Conservation (phyloP, 192 early-diverging fungal species). For the Umbelopsis isabellina region DNA sequence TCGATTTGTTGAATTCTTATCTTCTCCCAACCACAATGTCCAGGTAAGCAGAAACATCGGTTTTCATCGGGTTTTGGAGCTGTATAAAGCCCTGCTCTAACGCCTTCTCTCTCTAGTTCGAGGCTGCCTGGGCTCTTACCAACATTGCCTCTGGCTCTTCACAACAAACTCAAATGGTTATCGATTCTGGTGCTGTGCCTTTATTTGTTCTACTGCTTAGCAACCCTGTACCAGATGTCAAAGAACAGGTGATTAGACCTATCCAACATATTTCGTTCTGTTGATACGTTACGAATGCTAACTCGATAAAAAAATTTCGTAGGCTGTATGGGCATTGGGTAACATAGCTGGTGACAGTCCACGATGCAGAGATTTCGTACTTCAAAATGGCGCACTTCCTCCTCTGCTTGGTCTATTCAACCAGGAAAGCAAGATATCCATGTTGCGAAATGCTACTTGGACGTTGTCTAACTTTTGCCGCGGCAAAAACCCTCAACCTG, state of each 20-base stretch:
- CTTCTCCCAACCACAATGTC: constrained; percentile 38
- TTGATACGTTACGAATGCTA: background rate
- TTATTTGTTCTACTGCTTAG: constrained; percentile 46
- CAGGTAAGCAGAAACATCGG: constrained; percentile 28
- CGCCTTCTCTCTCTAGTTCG: constrained; percentile 41
- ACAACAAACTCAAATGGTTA: constrained; percentile 47
- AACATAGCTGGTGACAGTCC: constrained; percentile 56
- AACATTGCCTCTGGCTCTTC: constrained; percentile 54
- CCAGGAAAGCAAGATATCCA: constrained; percentile 49
- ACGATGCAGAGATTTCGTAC: constrained; percentile 45
- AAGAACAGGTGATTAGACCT: constrained; percentile 41
- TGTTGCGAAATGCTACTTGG: constrained; percentile 81
- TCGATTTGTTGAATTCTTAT: constrained; percentile 53
- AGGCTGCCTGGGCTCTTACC: constrained; percentile 60
- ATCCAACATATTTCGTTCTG: background rate
- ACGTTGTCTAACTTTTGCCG: constrained; percentile 82
- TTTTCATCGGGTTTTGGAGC: background rate
- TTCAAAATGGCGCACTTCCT: constrained; percentile 36
- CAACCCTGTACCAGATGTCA: constrained; percentile 39
- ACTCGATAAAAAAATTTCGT: background rate
- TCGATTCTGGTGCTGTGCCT: constrained; percentile 52
- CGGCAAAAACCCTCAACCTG: constrained; percentile 71
- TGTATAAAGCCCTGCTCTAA: background rate
- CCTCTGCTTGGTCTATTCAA: constrained; percentile 39
- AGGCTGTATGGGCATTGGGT: constrained; percentile 58